These are phyloP conservation scores for Dentipellis sp. DNA, from an alignment of 768 basidiomycete genomes.

Conservation along the genomic window DNA sequence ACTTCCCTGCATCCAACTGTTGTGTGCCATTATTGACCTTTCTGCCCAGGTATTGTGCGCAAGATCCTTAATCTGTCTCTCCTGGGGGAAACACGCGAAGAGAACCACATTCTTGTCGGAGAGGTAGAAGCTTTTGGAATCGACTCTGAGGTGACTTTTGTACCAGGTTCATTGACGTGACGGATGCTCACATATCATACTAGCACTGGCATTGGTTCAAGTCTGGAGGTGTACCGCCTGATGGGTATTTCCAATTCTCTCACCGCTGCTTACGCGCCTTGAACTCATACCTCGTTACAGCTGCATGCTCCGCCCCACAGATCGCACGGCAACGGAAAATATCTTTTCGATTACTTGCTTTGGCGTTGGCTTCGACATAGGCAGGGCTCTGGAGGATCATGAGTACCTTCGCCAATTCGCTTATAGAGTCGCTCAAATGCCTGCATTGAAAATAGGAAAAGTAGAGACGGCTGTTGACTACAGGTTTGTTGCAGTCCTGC, in stretches of 20 bases:
- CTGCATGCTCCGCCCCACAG: slow-evolving; percentile 1
- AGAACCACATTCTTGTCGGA: background rate
- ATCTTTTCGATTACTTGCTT: background rate
- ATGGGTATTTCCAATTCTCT: background rate
- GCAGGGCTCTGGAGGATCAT: background rate
- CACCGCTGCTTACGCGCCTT: background rate
- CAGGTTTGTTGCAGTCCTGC: background rate
- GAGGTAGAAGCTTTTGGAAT: slow-evolving; percentile 2
- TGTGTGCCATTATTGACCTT: background rate
- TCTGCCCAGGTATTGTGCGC: background rate
- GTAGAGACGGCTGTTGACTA: background rate
- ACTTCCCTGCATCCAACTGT: no score
- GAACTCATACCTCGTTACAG: background rate
- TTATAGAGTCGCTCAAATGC: background rate
- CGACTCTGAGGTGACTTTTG: background rate
- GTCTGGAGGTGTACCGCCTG: background rate
- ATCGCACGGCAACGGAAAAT: background rate
- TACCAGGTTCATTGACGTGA: no score
- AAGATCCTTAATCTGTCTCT: background rate
- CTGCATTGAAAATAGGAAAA: background rate
- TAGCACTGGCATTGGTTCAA: slow-evolving; percentile 1
- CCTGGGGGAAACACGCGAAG: background rate
- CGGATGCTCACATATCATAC: no score
- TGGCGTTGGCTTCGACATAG: background rate
- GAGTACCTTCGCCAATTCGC: background rate